Conservation (phyloP, 495 filamentous ascomycete species). For the Daldinia childiae region DNA sequence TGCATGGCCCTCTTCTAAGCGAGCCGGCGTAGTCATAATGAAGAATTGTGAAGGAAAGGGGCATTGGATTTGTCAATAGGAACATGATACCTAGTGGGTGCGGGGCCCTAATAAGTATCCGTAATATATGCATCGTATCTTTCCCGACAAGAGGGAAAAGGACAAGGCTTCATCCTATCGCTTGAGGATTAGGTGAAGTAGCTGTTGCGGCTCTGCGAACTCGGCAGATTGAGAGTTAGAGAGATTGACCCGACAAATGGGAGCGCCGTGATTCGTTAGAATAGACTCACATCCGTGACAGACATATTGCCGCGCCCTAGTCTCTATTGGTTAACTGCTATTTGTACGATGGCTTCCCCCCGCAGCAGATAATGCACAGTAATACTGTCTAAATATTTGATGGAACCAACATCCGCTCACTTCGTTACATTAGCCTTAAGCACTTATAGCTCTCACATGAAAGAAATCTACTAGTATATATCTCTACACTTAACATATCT, state of each 20-base stretch:
- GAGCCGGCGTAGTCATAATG: constrained; percentile 17
- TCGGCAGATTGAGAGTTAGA: neutral
- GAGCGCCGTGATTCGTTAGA: neutral
- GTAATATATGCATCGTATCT: neutral
- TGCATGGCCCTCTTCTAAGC: constrained; percentile 16
- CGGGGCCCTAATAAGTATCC: neutral
- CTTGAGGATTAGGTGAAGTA: neutral
- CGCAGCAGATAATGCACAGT: neutral
- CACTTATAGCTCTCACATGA: no score
- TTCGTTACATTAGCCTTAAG: no score
- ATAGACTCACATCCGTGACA: neutral
- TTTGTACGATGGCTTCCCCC: neutral
- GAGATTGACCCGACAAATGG: neutral
- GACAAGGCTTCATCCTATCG: neutral
- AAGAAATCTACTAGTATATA: no score
- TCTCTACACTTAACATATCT: no score
- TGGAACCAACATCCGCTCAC: neutral
- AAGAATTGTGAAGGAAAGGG: neutral
- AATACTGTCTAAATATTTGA: neutral
- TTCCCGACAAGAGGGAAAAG: neutral
- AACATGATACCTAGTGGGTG: neutral
- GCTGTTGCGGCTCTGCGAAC: constrained; percentile 14
- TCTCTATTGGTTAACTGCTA: neutral
- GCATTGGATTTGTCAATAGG: neutral
- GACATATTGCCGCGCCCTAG: neutral